Percentiles rank a stretch among this genome's conserved stretches.
These are phyloP conservation scores for Cutaneotrichosporon cutaneum DNA, from an alignment of 1,284 basidiomycete species.

Conservation along the genomic window DNA sequence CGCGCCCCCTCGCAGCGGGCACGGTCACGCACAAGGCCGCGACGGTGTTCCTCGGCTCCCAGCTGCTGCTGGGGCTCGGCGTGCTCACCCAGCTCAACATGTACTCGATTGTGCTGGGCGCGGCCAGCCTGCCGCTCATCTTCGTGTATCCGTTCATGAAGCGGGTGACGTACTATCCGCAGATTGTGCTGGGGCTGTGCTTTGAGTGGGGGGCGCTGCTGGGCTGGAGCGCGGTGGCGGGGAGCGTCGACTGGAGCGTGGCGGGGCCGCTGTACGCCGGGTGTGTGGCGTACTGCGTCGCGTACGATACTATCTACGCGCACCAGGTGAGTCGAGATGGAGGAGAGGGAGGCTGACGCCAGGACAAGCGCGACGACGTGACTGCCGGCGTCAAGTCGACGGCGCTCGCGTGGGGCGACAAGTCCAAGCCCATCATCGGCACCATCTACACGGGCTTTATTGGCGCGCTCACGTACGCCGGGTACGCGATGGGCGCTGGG, in stretches of 20 bases:
- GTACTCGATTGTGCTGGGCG: slow-evolving; percentile 92
- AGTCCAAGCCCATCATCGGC: slow-evolving; percentile 73
- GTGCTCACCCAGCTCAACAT: slow-evolving; percentile 88
- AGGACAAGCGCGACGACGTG: slow-evolving; percentile 93
- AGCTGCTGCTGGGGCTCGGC: slow-evolving; percentile 81
- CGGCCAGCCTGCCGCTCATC: slow-evolving; percentile 83
- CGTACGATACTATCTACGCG: slow-evolving; percentile 97
- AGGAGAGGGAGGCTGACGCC: slow-evolving; percentile 11
- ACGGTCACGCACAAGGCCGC: slow-evolving; percentile 77
- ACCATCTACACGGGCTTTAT: slow-evolving; percentile 73
- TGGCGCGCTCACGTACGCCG: slow-evolving; percentile 73
- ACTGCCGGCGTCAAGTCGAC: slow-evolving; percentile 89
- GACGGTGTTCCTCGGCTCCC: slow-evolving; percentile 75
- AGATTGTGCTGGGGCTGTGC: slow-evolving; percentile 84
- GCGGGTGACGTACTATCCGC: slow-evolving; percentile 94
- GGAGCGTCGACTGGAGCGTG: slow-evolving; percentile 75
- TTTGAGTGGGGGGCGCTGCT: slow-evolving; percentile 98
- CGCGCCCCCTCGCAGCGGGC: slow-evolving; percentile 73
- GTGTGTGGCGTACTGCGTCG: slow-evolving; percentile 87
- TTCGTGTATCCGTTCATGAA: slow-evolving; percentile 97
- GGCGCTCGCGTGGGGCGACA: slow-evolving; percentile 80
- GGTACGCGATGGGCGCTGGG: slow-evolving; percentile 72
- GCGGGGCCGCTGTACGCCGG: slow-evolving; percentile 87
- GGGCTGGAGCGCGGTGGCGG: slow-evolving; percentile 92
- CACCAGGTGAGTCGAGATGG: slow-evolving; percentile 68